A percentile compares a stretch with the other conserved stretches of the same genome.
phyloP scores from a whole-genome alignment of 2,329 filamentous ascomycete genomes.

The Diaporthe nobilis region DNA sequence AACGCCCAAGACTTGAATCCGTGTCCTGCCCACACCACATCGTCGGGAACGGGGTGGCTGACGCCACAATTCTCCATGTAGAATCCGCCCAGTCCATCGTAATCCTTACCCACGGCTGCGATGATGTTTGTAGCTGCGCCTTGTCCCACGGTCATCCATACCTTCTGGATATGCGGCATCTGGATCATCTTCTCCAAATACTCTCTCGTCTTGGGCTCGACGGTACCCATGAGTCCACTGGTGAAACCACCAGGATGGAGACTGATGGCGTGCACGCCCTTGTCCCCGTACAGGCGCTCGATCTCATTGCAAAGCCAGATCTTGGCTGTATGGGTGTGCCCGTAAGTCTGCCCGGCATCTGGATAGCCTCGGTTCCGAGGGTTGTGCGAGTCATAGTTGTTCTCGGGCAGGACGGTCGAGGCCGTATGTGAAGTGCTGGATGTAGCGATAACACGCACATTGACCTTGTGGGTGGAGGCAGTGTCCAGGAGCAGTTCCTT shows the following conservation, averaged over 20 bases:
- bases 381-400: constrained; percentile 1
- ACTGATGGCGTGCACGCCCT: constrained; percentile 55
- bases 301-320: constrained; percentile 62
- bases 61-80: constrained; percentile 47
- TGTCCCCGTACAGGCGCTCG: constrained; percentile 57
- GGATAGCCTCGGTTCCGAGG: not conserved
- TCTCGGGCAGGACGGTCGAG: not conserved
- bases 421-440: constrained; percentile 6
- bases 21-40: not conserved
- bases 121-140: constrained; percentile 57
- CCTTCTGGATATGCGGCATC: constrained; percentile 1
- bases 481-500: constrained; percentile 43
- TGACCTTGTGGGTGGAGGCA: not conserved
- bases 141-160: constrained; percentile 51
- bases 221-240: constrained; percentile 47
- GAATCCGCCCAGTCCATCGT: constrained; percentile 50
- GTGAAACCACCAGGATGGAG: constrained; percentile 57
- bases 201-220: constrained; percentile 42
- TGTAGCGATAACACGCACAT: not conserved
- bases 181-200: constrained; percentile 39
- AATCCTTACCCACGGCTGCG: constrained; percentile 52
- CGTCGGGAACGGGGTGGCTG: constrained; percentile 5
- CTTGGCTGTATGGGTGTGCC: constrained; percentile 60
- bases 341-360: constrained; percentile 51
- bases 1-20: constrained; percentile 5